These are phyloP conservation scores for Penicillium robsamsonii DNA, from an alignment of 495 filamentous ascomycete species.

Conservation along the genomic window DNA sequence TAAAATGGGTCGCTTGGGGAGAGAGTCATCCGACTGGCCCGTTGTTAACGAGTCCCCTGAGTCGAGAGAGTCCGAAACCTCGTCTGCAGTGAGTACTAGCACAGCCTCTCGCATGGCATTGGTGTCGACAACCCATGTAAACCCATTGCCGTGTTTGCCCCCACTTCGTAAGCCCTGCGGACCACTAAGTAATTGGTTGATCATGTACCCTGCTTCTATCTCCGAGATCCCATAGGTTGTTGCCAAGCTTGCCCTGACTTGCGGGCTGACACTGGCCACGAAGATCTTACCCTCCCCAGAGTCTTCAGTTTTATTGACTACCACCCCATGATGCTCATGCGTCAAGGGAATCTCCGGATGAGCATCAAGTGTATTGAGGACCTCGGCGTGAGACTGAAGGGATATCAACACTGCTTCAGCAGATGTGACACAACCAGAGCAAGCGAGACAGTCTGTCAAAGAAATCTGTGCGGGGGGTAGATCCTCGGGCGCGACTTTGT, in stretches of 20 bases:
- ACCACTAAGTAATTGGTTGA: conserved; percentile 74
- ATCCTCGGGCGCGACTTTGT: conserved; percentile 60
- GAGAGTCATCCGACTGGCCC: conserved; percentile 17
- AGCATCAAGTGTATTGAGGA: conserved; percentile 75
- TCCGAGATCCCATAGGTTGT: conserved; percentile 73
- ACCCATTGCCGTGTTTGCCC: conserved; percentile 69
- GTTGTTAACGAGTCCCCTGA: conserved; percentile 18
- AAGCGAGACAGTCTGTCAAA: conserved; percentile 94
- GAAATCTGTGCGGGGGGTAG: conserved; percentile 81
- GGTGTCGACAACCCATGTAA: conserved; percentile 85
- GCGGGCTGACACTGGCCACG: conserved; percentile 87
- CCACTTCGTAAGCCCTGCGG: conserved; percentile 63
- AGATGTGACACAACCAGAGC: conserved; percentile 95
- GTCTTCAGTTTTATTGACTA: conserved; percentile 23
- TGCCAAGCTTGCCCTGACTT: conserved; percentile 82
- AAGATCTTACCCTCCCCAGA: conserved; percentile 64
- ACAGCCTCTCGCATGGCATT: conserved; percentile 75
- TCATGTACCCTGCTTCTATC: conserved; percentile 72
- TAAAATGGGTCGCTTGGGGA: conserved; percentile 69
- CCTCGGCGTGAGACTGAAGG: conserved; percentile 87
- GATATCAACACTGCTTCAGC: conserved; percentile 93
- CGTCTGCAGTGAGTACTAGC: conserved; percentile 77
- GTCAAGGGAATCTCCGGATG: conserved; percentile 50
- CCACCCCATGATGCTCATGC: conserved; percentile 23
- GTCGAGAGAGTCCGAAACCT: conserved; percentile 53